Conservation (phyloP, 345 rosid genomes). For the Eucalyptus tenuipes region DNA sequence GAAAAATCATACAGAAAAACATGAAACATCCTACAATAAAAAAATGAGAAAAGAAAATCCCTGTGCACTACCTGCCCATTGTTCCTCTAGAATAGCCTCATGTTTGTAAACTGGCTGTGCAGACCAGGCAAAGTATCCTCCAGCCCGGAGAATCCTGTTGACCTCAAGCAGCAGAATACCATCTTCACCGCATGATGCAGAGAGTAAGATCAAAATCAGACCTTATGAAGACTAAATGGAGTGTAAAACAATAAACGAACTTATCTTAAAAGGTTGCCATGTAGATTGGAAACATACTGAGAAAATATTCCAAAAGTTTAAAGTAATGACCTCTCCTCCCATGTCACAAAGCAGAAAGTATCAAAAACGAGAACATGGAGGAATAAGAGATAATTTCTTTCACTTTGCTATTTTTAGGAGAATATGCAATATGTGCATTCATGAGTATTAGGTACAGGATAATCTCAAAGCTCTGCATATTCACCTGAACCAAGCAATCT, state of each 20-base stretch:
- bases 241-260: neutral
- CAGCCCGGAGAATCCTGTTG: constrained; percentile 87
- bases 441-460: neutral
- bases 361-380: neutral
- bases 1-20: neutral
- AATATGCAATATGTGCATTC: neutral
- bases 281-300: neutral
- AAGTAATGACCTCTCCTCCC: neutral
- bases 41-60: neutral
- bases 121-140: constrained; percentile 98
- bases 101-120: constrained; percentile 99
- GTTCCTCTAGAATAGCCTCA: constrained; percentile 67
- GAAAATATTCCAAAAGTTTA: neutral
- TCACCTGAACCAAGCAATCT: neutral
- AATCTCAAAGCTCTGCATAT: neutral
- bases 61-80: constrained; percentile 73
- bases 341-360: neutral
- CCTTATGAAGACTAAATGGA: neutral
- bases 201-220: neutral
- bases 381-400: neutral
- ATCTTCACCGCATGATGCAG: constrained; percentile 31
- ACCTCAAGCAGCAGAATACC: constrained; percentile 94
- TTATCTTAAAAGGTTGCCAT: neutral
- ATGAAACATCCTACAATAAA: neutral
- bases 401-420: neutral